phyloP scores from a whole-genome alignment of 371 early-diverging fungal species.

The Mortierella sp. region DNA sequence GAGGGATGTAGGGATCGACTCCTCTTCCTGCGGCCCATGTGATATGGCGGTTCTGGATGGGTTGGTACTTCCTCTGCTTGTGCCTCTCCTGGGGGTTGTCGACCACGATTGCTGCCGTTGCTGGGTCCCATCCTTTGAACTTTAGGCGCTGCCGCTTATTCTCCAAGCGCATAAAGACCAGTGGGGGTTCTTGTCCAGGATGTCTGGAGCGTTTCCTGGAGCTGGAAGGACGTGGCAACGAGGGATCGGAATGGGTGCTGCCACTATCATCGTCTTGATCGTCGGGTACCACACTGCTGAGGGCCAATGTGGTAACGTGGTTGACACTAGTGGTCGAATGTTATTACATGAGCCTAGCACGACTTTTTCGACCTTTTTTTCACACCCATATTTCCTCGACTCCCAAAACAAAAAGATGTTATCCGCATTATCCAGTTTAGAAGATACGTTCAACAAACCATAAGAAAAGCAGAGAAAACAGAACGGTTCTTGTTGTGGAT shows the following conservation, averaged over 20 bases:
- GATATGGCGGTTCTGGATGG: constrained; percentile 7
- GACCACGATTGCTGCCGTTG: constrained; percentile 8
- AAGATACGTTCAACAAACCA: too few species aligned
- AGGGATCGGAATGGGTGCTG: background rate
- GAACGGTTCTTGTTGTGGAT: too few species aligned
- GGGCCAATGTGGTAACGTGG: constrained; percentile 20
- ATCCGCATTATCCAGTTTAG: too few species aligned
- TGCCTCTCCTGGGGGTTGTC: background rate
- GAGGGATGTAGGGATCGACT: background rate
- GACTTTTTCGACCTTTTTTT: too few species aligned
- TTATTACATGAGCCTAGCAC: too few species aligned
- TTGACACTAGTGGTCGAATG: too few species aligned
- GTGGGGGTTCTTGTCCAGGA: constrained; percentile 16
- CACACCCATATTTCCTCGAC: too few species aligned
- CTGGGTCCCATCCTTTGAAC: constrained; percentile 17
- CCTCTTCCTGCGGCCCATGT: constrained; percentile 3
- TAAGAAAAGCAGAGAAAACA: too few species aligned
- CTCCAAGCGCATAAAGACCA: constrained; percentile 34
- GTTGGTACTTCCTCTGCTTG: background rate
- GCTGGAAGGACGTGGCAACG: constrained; percentile 18
- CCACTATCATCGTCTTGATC: constrained; percentile 2
- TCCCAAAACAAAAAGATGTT: too few species aligned
- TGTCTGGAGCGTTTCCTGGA: constrained; percentile 22
- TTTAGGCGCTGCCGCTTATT: background rate
- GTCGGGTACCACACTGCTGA: constrained; percentile 13